These are phyloP conservation scores for Triadica sebifera DNA, from an alignment of 345 rosid genomes.

Conservation along the genomic window DNA sequence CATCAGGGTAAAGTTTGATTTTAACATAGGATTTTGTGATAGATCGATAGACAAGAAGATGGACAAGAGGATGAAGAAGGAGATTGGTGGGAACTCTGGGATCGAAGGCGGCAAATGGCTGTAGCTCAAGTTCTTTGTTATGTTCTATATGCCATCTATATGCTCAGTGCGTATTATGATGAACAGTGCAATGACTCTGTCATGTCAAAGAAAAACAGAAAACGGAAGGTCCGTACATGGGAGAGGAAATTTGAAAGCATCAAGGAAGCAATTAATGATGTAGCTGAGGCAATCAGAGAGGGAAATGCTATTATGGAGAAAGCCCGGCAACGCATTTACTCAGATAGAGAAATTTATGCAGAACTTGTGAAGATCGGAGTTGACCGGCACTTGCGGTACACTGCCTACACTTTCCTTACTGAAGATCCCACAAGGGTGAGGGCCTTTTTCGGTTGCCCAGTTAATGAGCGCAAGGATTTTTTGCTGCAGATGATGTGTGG, in stretches of 20 bases:
- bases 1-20: not conserved
- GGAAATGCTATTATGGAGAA: slow-evolving; percentile 10
- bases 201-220: not conserved
- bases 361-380: slow-evolving; percentile 19
- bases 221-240: slow-evolving; percentile 8
- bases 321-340: not conserved
- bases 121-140: slow-evolving; percentile 20
- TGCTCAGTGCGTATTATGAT: slow-evolving; percentile 5
- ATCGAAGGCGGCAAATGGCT: slow-evolving; percentile 18
- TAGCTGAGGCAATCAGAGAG: slow-evolving; percentile 16
- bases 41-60: slow-evolving; percentile 23
- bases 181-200: not conserved
- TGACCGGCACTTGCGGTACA: slow-evolving; percentile 7
- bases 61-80: slow-evolving; percentile 14
- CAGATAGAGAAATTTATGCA: slow-evolving; percentile 16
- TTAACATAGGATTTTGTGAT: not conserved
- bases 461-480: slow-evolving; percentile 21
- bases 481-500: slow-evolving; percentile 28
- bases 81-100: slow-evolving; percentile 19
- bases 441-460: slow-evolving; percentile 24
- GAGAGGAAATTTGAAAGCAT: slow-evolving; percentile 13
- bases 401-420: slow-evolving; percentile 21
- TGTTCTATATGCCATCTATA: slow-evolving; percentile 18
- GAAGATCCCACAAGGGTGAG: slow-evolving; percentile 19
- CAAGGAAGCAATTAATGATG: slow-evolving; percentile 6